Conservation (phyloP, 495 filamentous ascomycete species). For the Amniculicola lignicola region DNA sequence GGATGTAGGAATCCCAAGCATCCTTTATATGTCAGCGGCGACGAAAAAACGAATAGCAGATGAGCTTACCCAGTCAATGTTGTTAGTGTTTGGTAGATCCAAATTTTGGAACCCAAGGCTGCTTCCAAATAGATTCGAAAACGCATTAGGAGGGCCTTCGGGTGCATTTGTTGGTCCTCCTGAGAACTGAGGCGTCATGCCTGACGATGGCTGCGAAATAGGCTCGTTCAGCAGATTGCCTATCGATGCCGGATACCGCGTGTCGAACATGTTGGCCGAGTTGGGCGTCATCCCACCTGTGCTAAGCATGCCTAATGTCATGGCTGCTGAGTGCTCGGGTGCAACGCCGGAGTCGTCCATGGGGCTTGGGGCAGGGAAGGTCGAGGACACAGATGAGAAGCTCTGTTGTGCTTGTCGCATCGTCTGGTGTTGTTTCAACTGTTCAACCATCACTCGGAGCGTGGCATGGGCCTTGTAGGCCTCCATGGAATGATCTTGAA, state of each 20-base stretch:
- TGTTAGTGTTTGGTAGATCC: slow-evolving; percentile 54
- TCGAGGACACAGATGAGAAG: slow-evolving; percentile 13
- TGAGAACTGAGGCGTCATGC: slow-evolving; percentile 32
- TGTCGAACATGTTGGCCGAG: slow-evolving; percentile 43
- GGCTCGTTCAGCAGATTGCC: slow-evolving; percentile 50
- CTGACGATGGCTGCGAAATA: slow-evolving; percentile 19
- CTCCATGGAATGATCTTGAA: slow-evolving; percentile 75
- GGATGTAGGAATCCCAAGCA: slow-evolving; percentile 45
- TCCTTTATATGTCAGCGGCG: slow-evolving; percentile 23
- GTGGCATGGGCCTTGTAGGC: slow-evolving; percentile 79
- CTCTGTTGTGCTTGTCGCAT: slow-evolving; percentile 26
- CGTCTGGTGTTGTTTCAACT: slow-evolving; percentile 54
- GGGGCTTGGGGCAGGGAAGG: slow-evolving; percentile 35
- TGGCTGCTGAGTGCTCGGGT: slow-evolving; percentile 67
- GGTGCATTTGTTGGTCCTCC: slow-evolving; percentile 12
- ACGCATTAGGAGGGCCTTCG: slow-evolving; percentile 40
- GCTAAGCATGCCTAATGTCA: slow-evolving; percentile 76
- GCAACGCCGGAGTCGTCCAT: slow-evolving; percentile 44
- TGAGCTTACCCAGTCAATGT: slow-evolving; percentile 74
- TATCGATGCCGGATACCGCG: slow-evolving; percentile 42
- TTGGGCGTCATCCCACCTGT: slow-evolving; percentile 67
- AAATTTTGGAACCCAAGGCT: slow-evolving; percentile 48
- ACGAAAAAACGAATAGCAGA: no score
- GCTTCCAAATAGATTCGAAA: slow-evolving; percentile 51
- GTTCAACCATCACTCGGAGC: slow-evolving; percentile 73